Percentiles rank a stretch among this genome's conserved stretches.
Conservation (phyloP, 768 basidiomycete species). For the Piloderma croceum region DNA sequence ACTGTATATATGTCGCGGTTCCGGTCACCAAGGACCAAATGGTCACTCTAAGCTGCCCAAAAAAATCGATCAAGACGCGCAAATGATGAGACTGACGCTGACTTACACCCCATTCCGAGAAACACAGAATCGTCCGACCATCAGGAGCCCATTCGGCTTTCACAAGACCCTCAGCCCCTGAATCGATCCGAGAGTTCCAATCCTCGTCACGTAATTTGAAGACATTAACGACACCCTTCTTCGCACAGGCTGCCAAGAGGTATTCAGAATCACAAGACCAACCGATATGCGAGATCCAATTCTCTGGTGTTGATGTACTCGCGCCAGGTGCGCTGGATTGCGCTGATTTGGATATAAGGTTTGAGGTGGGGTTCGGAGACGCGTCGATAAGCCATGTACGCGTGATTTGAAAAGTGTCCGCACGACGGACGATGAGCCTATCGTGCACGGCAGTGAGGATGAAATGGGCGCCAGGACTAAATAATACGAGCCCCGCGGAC, state of each 20-base stretch:
- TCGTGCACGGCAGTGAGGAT: constrained; percentile 76
- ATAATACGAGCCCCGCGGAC: constrained; percentile 56
- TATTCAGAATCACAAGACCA: constrained; percentile 92
- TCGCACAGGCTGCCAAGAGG: constrained; percentile 75
- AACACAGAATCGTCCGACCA: constrained; percentile 78
- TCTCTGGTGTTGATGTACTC: constrained; percentile 24
- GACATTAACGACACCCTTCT: constrained; percentile 64
- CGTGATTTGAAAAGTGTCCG: constrained; percentile 78
- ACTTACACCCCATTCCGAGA: constrained; percentile 92
- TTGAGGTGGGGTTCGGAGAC: constrained; percentile 45
- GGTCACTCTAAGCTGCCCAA: constrained; percentile 69
- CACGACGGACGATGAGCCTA: constrained; percentile 75
- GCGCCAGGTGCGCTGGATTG: constrained; percentile 25
- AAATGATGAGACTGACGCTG: constrained; percentile 1
- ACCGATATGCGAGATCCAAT: constrained; percentile 64
- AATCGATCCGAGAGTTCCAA: constrained; percentile 73
- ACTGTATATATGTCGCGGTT: constrained; percentile 77
- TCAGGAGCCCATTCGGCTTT: constrained; percentile 90
- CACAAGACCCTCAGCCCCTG: constrained; percentile 77
- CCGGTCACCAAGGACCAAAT: constrained; percentile 80
- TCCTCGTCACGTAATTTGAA: constrained; percentile 76
- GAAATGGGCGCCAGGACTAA: constrained; percentile 85
- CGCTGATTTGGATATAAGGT: constrained; percentile 33
- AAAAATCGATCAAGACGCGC: constrained; percentile 4
- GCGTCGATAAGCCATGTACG: constrained; percentile 71